Percentiles rank a stretch among this genome's conserved stretches.
phyloP scores from a whole-genome alignment of 208 protist species.

The Wallacemonas sp. region DNA sequence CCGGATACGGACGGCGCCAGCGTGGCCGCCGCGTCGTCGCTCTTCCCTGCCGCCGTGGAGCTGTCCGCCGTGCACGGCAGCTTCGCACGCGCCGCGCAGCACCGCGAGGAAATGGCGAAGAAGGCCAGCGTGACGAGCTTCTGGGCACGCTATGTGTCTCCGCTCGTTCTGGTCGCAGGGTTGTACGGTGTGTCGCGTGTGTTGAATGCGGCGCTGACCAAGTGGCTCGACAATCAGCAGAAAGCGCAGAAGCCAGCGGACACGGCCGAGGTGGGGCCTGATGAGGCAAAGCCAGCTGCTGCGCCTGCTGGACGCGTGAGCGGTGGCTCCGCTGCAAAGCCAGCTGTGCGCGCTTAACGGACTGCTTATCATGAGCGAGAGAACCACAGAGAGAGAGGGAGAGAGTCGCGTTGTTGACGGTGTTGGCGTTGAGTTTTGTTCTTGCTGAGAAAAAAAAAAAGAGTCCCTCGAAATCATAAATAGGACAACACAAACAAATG shows the following conservation, averaged over 20 bases:
- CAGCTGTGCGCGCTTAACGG: too few species aligned
- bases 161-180: slow-evolving; percentile 30
- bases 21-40: background rate
- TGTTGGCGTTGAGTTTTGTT: too few species aligned
- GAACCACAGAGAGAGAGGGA: too few species aligned
- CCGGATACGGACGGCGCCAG: background rate
- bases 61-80: slow-evolving; percentile 33
- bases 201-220: background rate
- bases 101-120: slow-evolving; percentile 3
- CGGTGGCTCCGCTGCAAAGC: background rate
- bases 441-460: too few species aligned
- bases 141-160: slow-evolving; percentile 41
- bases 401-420: too few species aligned
- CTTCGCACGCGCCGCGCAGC: slow-evolving; percentile 19
- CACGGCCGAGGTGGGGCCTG: too few species aligned
- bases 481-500: too few species aligned
- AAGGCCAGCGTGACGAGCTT: slow-evolving; percentile 27
- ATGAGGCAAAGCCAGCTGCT: too few species aligned
- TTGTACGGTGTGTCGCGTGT: slow-evolving; percentile 39
- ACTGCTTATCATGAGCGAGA: too few species aligned
- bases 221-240: slow-evolving; percentile 3
- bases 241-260: slow-evolving; percentile 20
- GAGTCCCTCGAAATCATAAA: too few species aligned
- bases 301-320: too few species aligned
- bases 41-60: slow-evolving; percentile 32